Evolutionary conservation across 2,329 filamentous ascomycete genomes (phyloP), one percentile per base, ranked within the genome.

Genomic region (Penicillium vulpinum): DNA sequence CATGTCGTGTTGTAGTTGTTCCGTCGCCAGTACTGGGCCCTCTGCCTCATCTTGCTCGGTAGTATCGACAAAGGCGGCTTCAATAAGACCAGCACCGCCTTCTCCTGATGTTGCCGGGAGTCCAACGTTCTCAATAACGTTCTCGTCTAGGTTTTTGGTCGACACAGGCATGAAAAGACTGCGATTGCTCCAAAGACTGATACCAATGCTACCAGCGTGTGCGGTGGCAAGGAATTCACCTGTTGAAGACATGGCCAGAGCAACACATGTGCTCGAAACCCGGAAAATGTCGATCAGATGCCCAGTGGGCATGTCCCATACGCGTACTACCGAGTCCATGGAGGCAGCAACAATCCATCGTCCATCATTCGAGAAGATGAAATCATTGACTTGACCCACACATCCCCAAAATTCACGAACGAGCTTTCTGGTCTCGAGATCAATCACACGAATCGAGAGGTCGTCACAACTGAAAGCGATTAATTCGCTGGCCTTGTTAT

Each of bases 181-280:
- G 69, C 90, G 90, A 76, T 99, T 99, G 22, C 91, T 97, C 93
- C 94, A 99, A 46, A 99, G 85, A 64, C 91, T 88, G n/a, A 99
- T 88, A 13, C 94, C 94, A 1, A 96, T 84, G 61, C 88, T 86
- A 56, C 88, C 89, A 52, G 91, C 86, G 51, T 92, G 87, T 0
- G 92, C 89, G 4, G 92, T 94, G 4, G 94, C 94, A n/a, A 99
- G 83, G 67, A 92, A 97, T 69, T 99, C 94, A 15, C 93, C 94
- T 0, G 91, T 96, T 1, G 82, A 82, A 0, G 94, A 96, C 80
- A 97, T 96, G 8, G 92, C 86, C 13, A 99, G 80, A 2, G 91
- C 88, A 16, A 87, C 94, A 72, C 92, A 96, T 11, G 88, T 87
- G 52, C 84, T 88, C 54, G 87, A 85, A 5, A 95, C 84, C 56